Evolutionary conservation across 257 asterid genomes (phyloP).

Genomic region (Ehretia macrophylla): DNA sequence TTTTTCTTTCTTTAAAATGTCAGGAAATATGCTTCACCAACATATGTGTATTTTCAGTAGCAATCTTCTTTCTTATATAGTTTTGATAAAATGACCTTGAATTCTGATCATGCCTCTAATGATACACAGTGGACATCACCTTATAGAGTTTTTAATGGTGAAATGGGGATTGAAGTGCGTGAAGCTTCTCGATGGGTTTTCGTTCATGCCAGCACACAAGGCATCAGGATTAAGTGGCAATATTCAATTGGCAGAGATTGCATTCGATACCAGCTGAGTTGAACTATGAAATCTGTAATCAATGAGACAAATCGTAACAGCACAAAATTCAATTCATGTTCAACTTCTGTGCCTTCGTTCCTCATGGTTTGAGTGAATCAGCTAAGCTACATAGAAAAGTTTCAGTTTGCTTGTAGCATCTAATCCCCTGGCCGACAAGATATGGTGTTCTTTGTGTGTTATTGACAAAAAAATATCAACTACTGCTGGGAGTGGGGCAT

Average conservation of each 20-base stretch:
- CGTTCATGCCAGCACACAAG: constrained; percentile 69
- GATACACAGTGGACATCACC: constrained; percentile 79
- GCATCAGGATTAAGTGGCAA: constrained; percentile 72
- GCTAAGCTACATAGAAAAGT: neutral
- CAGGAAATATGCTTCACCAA: neutral
- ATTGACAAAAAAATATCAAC: neutral
- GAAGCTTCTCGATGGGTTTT: constrained; percentile 78
- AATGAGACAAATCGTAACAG: neutral
- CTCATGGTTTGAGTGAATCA: neutral
- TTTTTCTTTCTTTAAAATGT: constrained; percentile 1
- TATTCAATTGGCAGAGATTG: constrained; percentile 86
- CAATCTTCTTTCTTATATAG: neutral
- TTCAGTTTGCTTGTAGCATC: no score
- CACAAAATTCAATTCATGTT: neutral
- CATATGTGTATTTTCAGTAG: neutral
- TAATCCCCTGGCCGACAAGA: no score
- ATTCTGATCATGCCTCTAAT: constrained; percentile 9
- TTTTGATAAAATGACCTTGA: neutral
- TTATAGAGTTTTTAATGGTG: constrained; percentile 81
- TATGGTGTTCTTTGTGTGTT: no score
- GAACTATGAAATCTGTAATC: neutral
- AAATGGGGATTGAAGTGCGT: constrained; percentile 84
- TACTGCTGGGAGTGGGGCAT: neutral
- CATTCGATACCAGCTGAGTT: constrained; percentile 30
- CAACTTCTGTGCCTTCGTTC: neutral